Evolutionary conservation across 352 stramenopile genomes (phyloP), one percentile per base, ranked within the genome.

Genomic region (Phytophthora pistaciae): DNA sequence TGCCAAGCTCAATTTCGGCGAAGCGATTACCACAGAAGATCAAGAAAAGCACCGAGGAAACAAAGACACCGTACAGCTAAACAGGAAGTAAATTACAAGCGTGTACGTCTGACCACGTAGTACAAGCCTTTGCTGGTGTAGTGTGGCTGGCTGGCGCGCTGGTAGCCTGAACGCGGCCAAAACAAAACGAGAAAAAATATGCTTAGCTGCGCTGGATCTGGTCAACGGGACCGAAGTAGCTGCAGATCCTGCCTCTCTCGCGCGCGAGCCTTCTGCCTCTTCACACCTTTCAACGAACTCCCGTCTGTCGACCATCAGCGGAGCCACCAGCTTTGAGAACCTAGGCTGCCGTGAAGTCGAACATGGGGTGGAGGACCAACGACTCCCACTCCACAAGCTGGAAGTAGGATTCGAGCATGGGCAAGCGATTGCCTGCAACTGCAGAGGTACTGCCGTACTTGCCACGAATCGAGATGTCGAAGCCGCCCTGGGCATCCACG

Each of bases 341-440:
- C 56, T 84, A 88, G 4, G 29, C 58, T 57, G 48, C 40, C 16
- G 76, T 67, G 50, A 95, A 95, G 65, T 92, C 72, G 62, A 95
- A 95, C 68, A 95, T 88, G 21, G 86, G 88, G 21, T 74, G 86
- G 53, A 94, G 89, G 36, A 94, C 85, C 48, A 95, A 80, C 62
- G 88, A 93, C 66, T 95, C 88, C 88, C 88, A 95, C 70, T 94
- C 85, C 53, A 93, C 86, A 40, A 95, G 86, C 46, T 92, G 84
- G 64, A 94, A 95, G 76, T 90, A 95, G 20, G 85, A 93, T 71
- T 95, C 88, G 36, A 95, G 81, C 88, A 93, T 91, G 7, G 87
- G 86, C 62, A 94, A 75, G n/a, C 87, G 86, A 67, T 94, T 95
- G 42, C 87, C 86, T 29, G 86, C 88, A 50, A 94, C 86, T 20